Evolutionary conservation across 768 basidiomycete species (phyloP), one percentile per base, ranked within the genome.

Genomic region (Albatrellus ellisii): DNA sequence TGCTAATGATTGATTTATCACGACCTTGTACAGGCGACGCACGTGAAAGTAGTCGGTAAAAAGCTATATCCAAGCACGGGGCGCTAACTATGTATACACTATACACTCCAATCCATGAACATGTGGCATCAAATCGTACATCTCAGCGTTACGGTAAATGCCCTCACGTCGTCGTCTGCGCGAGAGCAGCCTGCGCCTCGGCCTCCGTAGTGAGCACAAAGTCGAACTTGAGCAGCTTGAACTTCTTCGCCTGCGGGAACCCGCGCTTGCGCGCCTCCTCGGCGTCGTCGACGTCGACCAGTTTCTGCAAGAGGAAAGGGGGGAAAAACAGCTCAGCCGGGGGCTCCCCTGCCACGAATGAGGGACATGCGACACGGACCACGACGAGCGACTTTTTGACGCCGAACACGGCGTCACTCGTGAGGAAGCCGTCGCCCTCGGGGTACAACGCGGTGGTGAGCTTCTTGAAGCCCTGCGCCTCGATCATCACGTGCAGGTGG

Each of bases 401-500:
- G 8, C 88, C 86, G 58, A 89, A 88, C 2, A 89, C 84, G 9
- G 73, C 67, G 54, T 90, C 87, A 45, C 75, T 84, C 5, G 59
- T 59, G 18, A 89, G 46, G 52, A 72, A 88, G 2, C 63, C 56
- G 49, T 86, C 81, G 4, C 74, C 77, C 42, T 79, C 72, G 11
- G 79, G 76, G 56, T 83, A 91, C 8, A 88, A 56, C 1, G 86
- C 75, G 0, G 86, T 89, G 14, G 68, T 62, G 17, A 91, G 71
- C 33, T 72, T 79, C 54, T 76, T 76, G 57, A 67, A 88, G 24
- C 84, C 85, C 4, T 72, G 69, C 0, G 84, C 82, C 40, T 77
- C 60, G 42, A 87, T 64, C 63, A 75, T 67, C 46, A 89, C 60
- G 57, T 91, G 88, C 37, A 91, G 53, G 56, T 91, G 88, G 34